These are phyloP conservation scores for Pisolithus microcarpus DNA, from an alignment of 768 basidiomycete genomes.

Conservation along the genomic window DNA sequence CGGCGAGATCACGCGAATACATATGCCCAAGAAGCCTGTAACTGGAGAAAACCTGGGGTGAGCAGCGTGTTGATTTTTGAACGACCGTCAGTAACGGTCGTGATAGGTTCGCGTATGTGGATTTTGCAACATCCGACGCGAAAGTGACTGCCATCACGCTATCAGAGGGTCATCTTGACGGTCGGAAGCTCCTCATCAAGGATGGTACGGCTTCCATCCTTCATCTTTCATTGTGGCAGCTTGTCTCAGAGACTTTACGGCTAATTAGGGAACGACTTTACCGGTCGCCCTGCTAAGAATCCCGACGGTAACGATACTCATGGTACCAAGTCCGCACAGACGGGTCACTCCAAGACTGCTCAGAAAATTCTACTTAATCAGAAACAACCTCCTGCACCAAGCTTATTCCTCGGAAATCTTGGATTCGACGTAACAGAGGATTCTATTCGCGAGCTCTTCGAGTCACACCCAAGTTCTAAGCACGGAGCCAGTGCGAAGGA, in stretches of 20 bases:
- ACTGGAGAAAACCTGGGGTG: constrained; percentile 74
- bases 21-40: constrained; percentile 78
- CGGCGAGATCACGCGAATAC: constrained; percentile 70
- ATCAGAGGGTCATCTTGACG: constrained; percentile 78
- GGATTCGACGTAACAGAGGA: constrained; percentile 84
- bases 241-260: background rate
- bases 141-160: constrained; percentile 69
- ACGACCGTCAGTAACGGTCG: background rate
- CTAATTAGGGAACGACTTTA: constrained; percentile 60
- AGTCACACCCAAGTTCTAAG: constrained; percentile 46
- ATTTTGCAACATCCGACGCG: constrained; percentile 74
- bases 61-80: constrained; percentile 21
- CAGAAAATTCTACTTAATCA: constrained; percentile 72
- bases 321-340: constrained; percentile 27
- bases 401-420: constrained; percentile 90
- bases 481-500: constrained; percentile 25
- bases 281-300: constrained; percentile 53
- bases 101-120: constrained; percentile 89
- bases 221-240: constrained; percentile 1
- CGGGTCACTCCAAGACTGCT: constrained; percentile 53
- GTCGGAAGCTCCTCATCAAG: constrained; percentile 88
- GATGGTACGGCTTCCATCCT: constrained; percentile 49
- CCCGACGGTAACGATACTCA: constrained; percentile 24
- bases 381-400: constrained; percentile 77
- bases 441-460: constrained; percentile 65